Evolutionary conservation across 176 grass and related monocot genomes (phyloP), one percentile per base, ranked within the genome.

Genomic region (Chrysopogon serrulatus): DNA sequence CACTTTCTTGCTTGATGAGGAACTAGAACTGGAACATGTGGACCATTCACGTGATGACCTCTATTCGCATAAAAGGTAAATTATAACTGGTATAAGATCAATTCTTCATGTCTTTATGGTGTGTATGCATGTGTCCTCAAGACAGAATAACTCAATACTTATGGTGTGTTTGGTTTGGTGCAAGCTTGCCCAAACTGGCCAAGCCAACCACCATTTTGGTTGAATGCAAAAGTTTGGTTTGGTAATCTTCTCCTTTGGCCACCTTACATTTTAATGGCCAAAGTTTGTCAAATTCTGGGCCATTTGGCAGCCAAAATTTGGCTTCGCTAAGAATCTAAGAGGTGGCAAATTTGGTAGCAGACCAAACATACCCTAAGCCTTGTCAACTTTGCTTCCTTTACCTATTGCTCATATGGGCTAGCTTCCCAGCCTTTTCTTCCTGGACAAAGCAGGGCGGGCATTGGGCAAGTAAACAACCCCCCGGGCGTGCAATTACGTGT

Each of bases 1-100:
- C 72, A 95, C 93, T 79, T 95, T 95, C 86, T 84, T 95, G 88
- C 90, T 95, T 84, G 93, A 95, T 40, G 93, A 95, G 72, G 93
- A 95, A 84, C 36, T 95, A 33, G 93, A 95, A 78, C 70, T 88
- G 71, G 93, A 95, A 82, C 87, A 88, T 30, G 74, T 54, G 16
- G 77, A 87, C 27, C 39, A 80, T 83, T 63, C 86, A 53, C 74
- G n/a, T 8, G 76, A 83, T 42, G 81, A 79, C 56, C 71, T 86
- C 28, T 87, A 81, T 67, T 83, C 82, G 47, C 86, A 94, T 27
- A 95, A 86, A 90, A 95, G 93, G 93, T 95, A 49, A 80, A 79
- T 43, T 77, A 40, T 12, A 44, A 74, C 36, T 79, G 27, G 26
- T 87, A 36, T 79, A 59, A 6, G n/a, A 37, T 74, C 14, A 14